Base-by-base conservation (phyloP, 2,329 filamentous ascomycete species). In the Xylariaceae sp. region DNA sequence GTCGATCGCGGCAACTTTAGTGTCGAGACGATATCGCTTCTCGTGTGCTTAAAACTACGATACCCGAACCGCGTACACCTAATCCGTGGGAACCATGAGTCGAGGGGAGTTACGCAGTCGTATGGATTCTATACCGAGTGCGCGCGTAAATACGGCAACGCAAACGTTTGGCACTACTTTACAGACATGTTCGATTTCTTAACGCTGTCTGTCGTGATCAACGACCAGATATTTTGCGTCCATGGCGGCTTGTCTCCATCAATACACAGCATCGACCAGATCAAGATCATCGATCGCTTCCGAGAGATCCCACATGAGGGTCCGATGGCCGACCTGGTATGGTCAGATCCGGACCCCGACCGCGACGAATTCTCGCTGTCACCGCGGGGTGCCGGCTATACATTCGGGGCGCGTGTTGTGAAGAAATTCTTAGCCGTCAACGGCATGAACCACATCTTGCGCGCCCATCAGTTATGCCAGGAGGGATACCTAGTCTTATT, bases 121-220 rank as follows among this genome's bases (percentile, higher is more conserved):
- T 99, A 99, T 76, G 95, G 95, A 55, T 99, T 99, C 79, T 99
- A 99, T 74, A 98, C 95, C 19, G 95, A 99, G 74, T 99, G 95
- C 76, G 92, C 90, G 17, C 89, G 95, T 66, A 99, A 99, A 77
- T 99, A 99, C 76, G 95, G 95, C 73, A 98, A 96, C 72, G 92
- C 95, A 63, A 97, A 95, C 69, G 95, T 99, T 19, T 99, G 95
- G 95, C 95, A 99, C 76, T 95, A 98, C 75, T 99, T 99, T 73
- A 99, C 95, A 65, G 95, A 99, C 78, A 98, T 99, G 93, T 99
- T 99, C 76, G 95, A 99, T 78, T 99, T 96, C 75, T 82, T 99
- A 63, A 98, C 94, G 6, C 81, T 99, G 55, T 96, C 91, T 68
- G 96, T 98, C 60, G 94, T 99, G 63, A 99, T 99, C 73, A 96